phyloP scores from a whole-genome alignment of 1,284 basidiomycete species.

The Agaricales sp. region DNA sequence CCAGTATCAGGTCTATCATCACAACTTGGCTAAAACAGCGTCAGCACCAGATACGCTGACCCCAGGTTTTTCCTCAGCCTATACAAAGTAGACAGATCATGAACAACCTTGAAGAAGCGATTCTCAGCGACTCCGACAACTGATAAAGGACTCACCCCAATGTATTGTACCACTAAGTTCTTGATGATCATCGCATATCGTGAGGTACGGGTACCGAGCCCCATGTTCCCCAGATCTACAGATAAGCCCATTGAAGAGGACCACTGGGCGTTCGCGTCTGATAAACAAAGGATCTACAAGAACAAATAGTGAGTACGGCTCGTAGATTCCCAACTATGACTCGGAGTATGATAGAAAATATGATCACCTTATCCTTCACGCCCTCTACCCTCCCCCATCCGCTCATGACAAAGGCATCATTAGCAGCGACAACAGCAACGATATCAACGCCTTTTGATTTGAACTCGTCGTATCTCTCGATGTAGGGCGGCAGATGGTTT shows the following conservation, averaged over 20 bases:
- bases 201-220: conserved; percentile 55
- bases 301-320: not conserved
- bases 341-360: no score
- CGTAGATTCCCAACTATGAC: not conserved
- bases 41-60: conserved; percentile 62
- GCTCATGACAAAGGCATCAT: conserved; percentile 72
- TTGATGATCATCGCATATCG: conserved; percentile 68
- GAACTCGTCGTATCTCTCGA: conserved; percentile 56
- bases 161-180: conserved; percentile 56
- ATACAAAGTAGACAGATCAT: conserved; percentile 5
- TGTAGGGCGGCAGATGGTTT: conserved; percentile 63
- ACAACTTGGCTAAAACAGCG: conserved; percentile 48
- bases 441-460: conserved; percentile 68
- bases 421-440: conserved; percentile 59
- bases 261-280: conserved; percentile 3
- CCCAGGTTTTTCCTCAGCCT: conserved; percentile 43
- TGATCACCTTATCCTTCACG: conserved; percentile 65
- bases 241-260: not conserved
- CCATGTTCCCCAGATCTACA: conserved; percentile 29
- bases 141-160: conserved; percentile 33
- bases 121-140: not conserved
- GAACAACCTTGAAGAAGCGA: conserved; percentile 5
- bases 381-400: conserved; percentile 66
- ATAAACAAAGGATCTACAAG: conserved; percentile 7
- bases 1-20: no score